These are phyloP conservation scores for Chernovozyma sophiae-reginae DNA, from an alignment of 1,139 yeast genomes.

Conservation along the genomic window DNA sequence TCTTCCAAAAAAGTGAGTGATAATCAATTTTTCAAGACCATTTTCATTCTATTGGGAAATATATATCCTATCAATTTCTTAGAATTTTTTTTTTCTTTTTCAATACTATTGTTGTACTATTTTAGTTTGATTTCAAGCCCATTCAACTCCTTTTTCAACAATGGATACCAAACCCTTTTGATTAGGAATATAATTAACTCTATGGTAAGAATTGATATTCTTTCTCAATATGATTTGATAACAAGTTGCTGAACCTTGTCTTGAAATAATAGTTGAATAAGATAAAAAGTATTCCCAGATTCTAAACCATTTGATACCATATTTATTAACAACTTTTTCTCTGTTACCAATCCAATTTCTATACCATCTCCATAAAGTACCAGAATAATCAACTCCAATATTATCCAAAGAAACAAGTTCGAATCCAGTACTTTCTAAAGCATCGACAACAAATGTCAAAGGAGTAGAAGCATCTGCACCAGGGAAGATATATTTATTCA, in stretches of 20 bases:
- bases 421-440: conserved; percentile 80
- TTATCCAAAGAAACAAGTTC: conserved; percentile 83
- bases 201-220: conserved; percentile 80
- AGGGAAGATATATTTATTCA: conserved; percentile 96
- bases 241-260: conserved; percentile 94
- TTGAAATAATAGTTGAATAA: conserved; percentile 72
- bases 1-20: no score
- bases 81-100: no score
- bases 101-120: no score
- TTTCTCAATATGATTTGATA: conserved; percentile 89
- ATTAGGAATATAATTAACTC: conserved; percentile 73
- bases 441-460: conserved; percentile 72
- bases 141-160: conserved; percentile 41
- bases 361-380: conserved; percentile 94
- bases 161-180: conserved; percentile 79
- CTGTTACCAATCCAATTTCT: conserved; percentile 88
- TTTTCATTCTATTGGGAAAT: no score
- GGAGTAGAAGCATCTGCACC: conserved; percentile 98
- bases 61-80: no score
- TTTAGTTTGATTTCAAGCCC: conserved; percentile 27
- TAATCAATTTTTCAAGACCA: no score
- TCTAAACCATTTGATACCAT: conserved; percentile 88
- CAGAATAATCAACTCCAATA: conserved; percentile 90
- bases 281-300: conserved; percentile 93
- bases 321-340: conserved; percentile 71